phyloP scores from a whole-genome alignment of 371 early-diverging fungal species.

The Mucor indicus region DNA sequence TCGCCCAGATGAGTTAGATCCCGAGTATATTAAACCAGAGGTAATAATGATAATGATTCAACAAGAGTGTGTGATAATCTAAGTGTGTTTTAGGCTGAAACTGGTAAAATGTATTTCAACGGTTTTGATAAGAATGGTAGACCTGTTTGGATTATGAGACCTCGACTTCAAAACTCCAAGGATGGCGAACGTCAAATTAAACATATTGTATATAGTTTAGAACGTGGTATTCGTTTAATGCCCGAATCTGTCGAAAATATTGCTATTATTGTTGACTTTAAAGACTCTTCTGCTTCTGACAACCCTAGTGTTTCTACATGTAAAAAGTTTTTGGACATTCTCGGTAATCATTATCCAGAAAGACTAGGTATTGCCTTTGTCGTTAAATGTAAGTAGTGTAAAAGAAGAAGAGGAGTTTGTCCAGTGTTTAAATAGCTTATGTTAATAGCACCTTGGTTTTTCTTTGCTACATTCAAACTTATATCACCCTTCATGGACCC shows the following conservation, averaged over 20 bases:
- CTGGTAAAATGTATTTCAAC: slow-evolving; percentile 80
- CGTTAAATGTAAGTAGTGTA: slow-evolving; percentile 36
- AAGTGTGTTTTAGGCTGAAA: slow-evolving; percentile 45
- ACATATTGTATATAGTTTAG: slow-evolving; percentile 76
- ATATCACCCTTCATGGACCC: slow-evolving; percentile 90
- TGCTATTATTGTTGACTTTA: slow-evolving; percentile 79
- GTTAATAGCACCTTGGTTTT: slow-evolving; percentile 77
- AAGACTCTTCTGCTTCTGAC: slow-evolving; percentile 55
- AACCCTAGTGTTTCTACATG: slow-evolving; percentile 65
- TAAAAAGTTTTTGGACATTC: slow-evolving; percentile 62
- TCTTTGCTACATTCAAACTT: slow-evolving; percentile 75
- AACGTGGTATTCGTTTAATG: slow-evolving; percentile 76
- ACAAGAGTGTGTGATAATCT: not conserved
- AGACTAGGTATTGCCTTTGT: slow-evolving; percentile 56
- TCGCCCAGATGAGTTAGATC: slow-evolving; percentile 69
- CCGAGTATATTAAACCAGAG: slow-evolving; percentile 73
- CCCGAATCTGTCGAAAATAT: slow-evolving; percentile 69
- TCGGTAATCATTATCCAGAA: slow-evolving; percentile 82
- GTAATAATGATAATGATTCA: too few relatives aligned
- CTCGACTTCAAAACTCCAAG: slow-evolving; percentile 76
- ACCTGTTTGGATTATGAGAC: slow-evolving; percentile 72
- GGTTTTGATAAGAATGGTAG: slow-evolving; percentile 75
- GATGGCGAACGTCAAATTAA: slow-evolving; percentile 75
- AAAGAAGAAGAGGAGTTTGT: not conserved
- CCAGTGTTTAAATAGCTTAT: too few relatives aligned